Percentiles rank a stretch among this genome's conserved stretches.
phyloP scores from a whole-genome alignment of 1,284 basidiomycete genomes.

The Irpex sp. region DNA sequence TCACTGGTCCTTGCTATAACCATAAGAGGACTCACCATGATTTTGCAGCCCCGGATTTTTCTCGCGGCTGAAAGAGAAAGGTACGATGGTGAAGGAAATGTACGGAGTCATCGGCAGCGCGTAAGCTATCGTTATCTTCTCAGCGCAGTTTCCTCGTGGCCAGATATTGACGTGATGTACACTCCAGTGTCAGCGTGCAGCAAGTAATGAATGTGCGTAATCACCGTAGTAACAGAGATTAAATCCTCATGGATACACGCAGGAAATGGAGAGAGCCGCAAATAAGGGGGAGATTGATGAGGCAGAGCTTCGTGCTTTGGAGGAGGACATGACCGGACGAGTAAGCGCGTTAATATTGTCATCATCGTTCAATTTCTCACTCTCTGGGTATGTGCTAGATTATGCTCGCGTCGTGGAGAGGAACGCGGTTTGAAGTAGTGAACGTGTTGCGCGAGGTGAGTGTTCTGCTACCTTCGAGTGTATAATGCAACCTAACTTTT shows the following conservation, averaged over 20 bases:
- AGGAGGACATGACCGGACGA: slow-evolving; percentile 94
- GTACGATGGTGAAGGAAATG: slow-evolving; percentile 87
- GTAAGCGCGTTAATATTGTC: slow-evolving; percentile 28
- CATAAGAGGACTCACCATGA: neutral
- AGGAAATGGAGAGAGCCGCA: slow-evolving; percentile 92
- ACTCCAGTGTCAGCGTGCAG: slow-evolving; percentile 62
- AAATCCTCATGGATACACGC: slow-evolving; percentile 30
- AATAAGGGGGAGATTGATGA: slow-evolving; percentile 83
- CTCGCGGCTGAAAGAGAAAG: slow-evolving; percentile 93
- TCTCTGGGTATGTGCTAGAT: slow-evolving; percentile 48
- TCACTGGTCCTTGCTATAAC: neutral
- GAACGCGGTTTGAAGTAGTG: slow-evolving; percentile 88
- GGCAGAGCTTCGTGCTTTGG: slow-evolving; percentile 83
- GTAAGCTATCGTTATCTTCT: slow-evolving; percentile 38
- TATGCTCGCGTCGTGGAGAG: slow-evolving; percentile 93
- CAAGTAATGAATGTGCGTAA: slow-evolving; percentile 44
- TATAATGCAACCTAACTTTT: neutral
- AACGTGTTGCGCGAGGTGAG: slow-evolving; percentile 74
- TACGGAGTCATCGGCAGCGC: slow-evolving; percentile 94
- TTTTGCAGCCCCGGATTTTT: slow-evolving; percentile 81
- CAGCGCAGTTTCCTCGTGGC: neutral
- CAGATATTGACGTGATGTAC: slow-evolving; percentile 9
- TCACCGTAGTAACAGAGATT: slow-evolving; percentile 11
- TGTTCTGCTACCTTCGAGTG: neutral
- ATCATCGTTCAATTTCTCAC: neutral